Evolutionary conservation across 441 rosid species (phyloP).

Genomic region (Macaranga tanarius): DNA sequence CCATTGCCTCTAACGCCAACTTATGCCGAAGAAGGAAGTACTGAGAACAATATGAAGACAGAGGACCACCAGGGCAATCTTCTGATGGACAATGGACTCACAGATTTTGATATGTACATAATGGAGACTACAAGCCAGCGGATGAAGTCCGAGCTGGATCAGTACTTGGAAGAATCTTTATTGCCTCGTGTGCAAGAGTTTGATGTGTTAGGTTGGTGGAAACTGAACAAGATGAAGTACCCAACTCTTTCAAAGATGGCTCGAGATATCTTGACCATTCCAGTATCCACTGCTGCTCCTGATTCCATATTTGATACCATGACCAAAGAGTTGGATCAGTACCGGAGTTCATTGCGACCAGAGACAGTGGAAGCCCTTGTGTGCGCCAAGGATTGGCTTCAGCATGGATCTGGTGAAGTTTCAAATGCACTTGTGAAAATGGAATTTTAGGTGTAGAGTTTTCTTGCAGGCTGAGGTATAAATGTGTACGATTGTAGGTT

Average conservation of each 20-base stretch:
- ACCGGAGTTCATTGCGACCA: conserved; percentile 64
- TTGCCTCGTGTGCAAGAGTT: conserved; percentile 72
- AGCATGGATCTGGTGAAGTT: conserved; percentile 36
- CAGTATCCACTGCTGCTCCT: conserved; percentile 58
- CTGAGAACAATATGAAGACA: conserved; percentile 27
- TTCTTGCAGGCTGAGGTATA: not conserved
- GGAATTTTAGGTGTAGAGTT: conserved; percentile 46
- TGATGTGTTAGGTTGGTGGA: conserved; percentile 86
- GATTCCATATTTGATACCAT: conserved; percentile 53
- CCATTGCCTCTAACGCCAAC: conserved; percentile 54
- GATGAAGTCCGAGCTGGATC: conserved; percentile 80
- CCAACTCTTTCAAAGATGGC: conserved; percentile 89
- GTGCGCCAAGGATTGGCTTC: conserved; percentile 90
- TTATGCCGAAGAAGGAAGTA: conserved; percentile 48
- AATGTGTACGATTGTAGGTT: conserved; percentile 28
- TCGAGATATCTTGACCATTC: conserved; percentile 62
- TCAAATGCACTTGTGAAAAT: conserved; percentile 51
- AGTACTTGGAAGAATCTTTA: conserved; percentile 74
- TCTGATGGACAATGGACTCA: conserved; percentile 52
- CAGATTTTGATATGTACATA: conserved; percentile 76
- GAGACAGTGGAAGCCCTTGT: conserved; percentile 83
- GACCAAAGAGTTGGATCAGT: conserved; percentile 55
- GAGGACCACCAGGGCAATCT: conserved; percentile 43
- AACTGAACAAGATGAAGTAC: conserved; percentile 69
- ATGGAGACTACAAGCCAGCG: conserved; percentile 70